These are phyloP conservation scores for Boehmeria nivea DNA, from an alignment of 306 rosid species.

Conservation along the genomic window DNA sequence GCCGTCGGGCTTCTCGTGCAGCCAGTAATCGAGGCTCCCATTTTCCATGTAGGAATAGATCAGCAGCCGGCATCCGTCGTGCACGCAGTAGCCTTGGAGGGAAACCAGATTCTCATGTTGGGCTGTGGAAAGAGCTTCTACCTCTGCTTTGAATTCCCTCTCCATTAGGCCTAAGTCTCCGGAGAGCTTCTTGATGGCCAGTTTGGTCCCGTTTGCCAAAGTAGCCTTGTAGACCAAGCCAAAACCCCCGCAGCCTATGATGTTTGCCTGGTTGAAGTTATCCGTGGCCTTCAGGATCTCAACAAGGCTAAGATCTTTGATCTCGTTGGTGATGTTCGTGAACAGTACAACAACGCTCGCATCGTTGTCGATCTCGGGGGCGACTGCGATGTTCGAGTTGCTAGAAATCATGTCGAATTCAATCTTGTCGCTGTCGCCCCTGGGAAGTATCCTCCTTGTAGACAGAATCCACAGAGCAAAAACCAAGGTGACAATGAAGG, in stretches of 20 bases:
- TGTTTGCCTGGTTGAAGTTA: conserved; percentile 86
- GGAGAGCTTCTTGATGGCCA: conserved; percentile 91
- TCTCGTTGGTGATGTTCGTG: conserved; percentile 49
- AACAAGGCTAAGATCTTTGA: conserved; percentile 67
- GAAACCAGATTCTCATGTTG: conserved; percentile 85
- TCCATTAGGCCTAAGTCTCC: conserved; percentile 93
- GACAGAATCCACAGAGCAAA: conserved; percentile 67
- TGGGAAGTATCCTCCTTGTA: conserved; percentile 76
- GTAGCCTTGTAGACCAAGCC: conserved; percentile 93
- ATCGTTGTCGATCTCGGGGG: conserved; percentile 57
- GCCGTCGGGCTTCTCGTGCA: conserved; percentile 84
- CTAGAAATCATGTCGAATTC: conserved; percentile 59
- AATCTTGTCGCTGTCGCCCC: conserved; percentile 60
- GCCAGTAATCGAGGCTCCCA: conserved; percentile 92
- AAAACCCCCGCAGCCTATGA: conserved; percentile 90
- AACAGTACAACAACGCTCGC: conserved; percentile 80
- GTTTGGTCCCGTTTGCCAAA: conserved; percentile 54
- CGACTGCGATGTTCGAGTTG: conserved; percentile 44
- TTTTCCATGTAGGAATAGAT: conserved; percentile 87
- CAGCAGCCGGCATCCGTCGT: conserved; percentile 68
- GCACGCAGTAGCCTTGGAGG: conserved; percentile 83
- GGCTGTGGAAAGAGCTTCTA: conserved; percentile 84
- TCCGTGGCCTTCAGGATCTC: conserved; percentile 87
- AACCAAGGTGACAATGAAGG: conserved; percentile 36
- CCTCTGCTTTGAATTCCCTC: conserved; percentile 92